These are phyloP conservation scores for Pythium utonaiense DNA, from an alignment of 352 stramenopile species.

Conservation along the genomic window DNA sequence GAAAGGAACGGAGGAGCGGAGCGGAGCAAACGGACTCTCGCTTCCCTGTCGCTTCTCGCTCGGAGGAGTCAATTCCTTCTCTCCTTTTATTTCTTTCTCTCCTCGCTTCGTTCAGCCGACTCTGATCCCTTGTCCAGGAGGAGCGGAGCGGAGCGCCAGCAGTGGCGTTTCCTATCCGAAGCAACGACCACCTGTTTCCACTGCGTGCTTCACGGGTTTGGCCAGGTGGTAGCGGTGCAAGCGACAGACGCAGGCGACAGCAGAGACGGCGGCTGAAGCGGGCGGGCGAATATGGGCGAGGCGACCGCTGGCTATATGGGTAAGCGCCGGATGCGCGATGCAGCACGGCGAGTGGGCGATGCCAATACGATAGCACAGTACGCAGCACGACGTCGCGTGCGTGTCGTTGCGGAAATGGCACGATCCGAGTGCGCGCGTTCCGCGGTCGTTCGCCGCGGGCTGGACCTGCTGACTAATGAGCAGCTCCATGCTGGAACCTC, in stretches of 20 bases:
- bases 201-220: neutral
- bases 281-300: neutral
- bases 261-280: neutral
- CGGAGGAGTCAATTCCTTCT: neutral
- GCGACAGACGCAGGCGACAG: neutral
- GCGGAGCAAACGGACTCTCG: neutral
- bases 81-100: neutral
- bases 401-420: neutral
- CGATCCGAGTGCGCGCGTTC: neutral
- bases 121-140: neutral
- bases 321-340: neutral
- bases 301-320: neutral
- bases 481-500: too few species aligned
- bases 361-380: too few species aligned
- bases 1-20: neutral
- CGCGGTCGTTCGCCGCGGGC: neutral
- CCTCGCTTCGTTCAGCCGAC: neutral
- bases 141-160: neutral
- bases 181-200: slow-evolving; percentile 6
- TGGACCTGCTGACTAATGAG: neutral
- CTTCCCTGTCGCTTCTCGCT: neutral
- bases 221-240: neutral
- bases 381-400: neutral
- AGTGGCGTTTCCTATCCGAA: slow-evolving; percentile 1
- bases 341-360: neutral